Evolutionary conservation across 2,329 filamentous ascomycete species (phyloP).

Genomic region (Curvularia lunata): DNA sequence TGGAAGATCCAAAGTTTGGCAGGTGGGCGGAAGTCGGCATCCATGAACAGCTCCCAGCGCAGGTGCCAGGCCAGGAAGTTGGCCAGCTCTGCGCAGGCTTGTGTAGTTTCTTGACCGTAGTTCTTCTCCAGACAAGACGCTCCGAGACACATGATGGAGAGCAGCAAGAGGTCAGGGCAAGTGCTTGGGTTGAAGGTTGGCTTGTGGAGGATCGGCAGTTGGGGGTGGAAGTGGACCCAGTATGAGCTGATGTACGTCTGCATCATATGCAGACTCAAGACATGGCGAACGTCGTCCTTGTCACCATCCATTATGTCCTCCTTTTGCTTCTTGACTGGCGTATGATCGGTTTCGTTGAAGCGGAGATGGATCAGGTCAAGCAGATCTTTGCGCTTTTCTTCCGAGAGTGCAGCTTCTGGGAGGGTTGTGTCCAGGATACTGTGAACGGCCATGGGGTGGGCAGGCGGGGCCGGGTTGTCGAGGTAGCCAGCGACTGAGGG

Average conservation of each 20-base stretch:
- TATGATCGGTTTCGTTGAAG: constrained; percentile 81
- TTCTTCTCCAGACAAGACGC: constrained; percentile 87
- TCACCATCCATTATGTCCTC: constrained; percentile 81
- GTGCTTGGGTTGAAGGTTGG: constrained; percentile 90
- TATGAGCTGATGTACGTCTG: constrained; percentile 87
- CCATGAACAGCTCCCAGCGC: constrained; percentile 95
- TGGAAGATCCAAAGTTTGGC: constrained; percentile 98
- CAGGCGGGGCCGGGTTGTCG: constrained; percentile 59
- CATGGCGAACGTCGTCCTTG: constrained; percentile 65
- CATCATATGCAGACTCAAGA: constrained; percentile 90
- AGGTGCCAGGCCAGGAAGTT: constrained; percentile 92
- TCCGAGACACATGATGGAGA: constrained; percentile 91
- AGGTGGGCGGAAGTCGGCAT: constrained; percentile 85
- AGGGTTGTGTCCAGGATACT: constrained; percentile 81
- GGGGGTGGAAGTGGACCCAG: constrained; percentile 93
- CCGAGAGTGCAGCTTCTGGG: constrained; percentile 80
- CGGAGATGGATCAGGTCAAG: constrained; percentile 80
- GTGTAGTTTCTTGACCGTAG: constrained; percentile 74
- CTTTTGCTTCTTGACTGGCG: constrained; percentile 75
- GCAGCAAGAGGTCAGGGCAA: constrained; percentile 81
- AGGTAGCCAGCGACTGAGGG: constrained; percentile 57
- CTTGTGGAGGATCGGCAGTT: constrained; percentile 92
- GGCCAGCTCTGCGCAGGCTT: constrained; percentile 79
- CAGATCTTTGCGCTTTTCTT: constrained; percentile 84
- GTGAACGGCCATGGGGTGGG: constrained; percentile 88